Base-by-base conservation (phyloP, 306 rosid species). In the Macrotyloma uniflorum region DNA sequence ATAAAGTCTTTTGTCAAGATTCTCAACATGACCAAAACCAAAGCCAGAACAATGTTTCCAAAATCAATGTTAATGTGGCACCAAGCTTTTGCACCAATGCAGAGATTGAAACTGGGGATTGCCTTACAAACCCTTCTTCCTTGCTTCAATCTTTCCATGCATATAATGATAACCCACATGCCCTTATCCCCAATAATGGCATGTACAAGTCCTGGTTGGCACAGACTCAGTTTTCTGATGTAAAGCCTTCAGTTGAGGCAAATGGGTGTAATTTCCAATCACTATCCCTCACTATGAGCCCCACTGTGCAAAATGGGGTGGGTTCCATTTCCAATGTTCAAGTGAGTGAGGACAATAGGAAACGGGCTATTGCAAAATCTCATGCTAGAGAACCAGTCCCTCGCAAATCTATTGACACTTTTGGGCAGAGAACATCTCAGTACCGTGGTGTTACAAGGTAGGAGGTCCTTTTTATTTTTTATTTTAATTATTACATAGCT, bases 371-470 rank as follows among this genome's bases (percentile, higher is more conserved):
- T 49, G 63, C 87, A 22, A 93, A 88, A 87, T 74, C 90, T 75
- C 49, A 79, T 5, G 77, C 72, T 16, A 91, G 86, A 85, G 97
- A 93, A 83, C 88, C 98, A 1, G 88, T 91, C 61, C 88, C 99
- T 51, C 88, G 99, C 46, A 95, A 95, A 80, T 93, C 98, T 22
- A 86, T 95, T 42, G 98, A 95, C 78, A 95, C 98, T 45, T 95
- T 95, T 78, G 99, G 99, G 23, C 99, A 95, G 82, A 89, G 98
- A 82, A 95, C 99, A 33, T 95, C 99, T 76, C 99, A 95, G 83
- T 95, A 83, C 65, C 97, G 98, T 24, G 99, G 99, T 40, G 99
- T 95, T 70, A 95, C 99, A 38, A 93, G 98, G 99, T 93, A 79
- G 22, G 15, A 4, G 5, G 6, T 46, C 13, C 12, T 18, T 11